These are phyloP conservation scores for Fragaria nilgerrensis DNA, from an alignment of 306 rosid genomes.

Conservation along the genomic window DNA sequence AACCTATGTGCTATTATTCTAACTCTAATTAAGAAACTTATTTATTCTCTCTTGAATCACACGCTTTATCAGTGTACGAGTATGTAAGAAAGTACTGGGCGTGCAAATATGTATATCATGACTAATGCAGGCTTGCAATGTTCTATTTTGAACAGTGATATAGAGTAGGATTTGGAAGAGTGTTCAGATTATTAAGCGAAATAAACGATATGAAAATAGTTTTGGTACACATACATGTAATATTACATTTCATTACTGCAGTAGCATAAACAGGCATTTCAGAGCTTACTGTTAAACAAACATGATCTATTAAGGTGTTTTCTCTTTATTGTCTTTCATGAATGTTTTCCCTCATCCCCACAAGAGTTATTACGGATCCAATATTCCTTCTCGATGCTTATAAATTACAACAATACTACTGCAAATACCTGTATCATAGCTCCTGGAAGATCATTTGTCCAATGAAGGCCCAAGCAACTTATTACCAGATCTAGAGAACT, in stretches of 20 bases:
- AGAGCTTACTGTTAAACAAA: background rate
- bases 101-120: background rate
- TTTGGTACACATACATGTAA: background rate
- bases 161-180: background rate
- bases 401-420: background rate
- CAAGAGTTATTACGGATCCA: background rate
- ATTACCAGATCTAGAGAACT: slow-evolving; percentile 88
- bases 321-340: background rate
- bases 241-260: background rate
- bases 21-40: background rate
- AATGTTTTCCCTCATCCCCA: slow-evolving; percentile 1
- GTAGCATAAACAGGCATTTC: background rate
- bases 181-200: background rate
- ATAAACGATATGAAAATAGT: background rate
- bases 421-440: slow-evolving; percentile 85
- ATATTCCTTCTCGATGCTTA: background rate
- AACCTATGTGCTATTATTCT: background rate
- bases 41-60: background rate
- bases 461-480: slow-evolving; percentile 93
- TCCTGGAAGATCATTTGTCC: slow-evolving; percentile 99
- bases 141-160: background rate
- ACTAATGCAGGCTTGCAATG: background rate
- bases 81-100: background rate
- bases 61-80: background rate
- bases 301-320: background rate